Evolutionary conservation across 73 alveolate species (phyloP), one percentile per base, ranked within the genome.

Genomic region (Stentor roeselii): DNA sequence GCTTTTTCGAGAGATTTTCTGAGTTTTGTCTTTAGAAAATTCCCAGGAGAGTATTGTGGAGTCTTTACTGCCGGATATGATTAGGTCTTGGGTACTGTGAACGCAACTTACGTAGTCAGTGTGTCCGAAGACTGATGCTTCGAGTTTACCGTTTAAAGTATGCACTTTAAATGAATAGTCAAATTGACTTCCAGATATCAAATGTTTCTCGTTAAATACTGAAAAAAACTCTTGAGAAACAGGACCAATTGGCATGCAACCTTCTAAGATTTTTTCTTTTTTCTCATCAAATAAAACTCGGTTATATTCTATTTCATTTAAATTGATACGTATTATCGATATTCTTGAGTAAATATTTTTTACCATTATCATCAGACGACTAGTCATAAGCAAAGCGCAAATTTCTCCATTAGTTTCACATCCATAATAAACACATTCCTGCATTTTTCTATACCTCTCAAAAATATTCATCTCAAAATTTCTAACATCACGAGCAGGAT

Each of bases 21-120:
- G 27, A n/a, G 32, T 37, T n/a, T n/a, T 39, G 36, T 21, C 59
- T 76, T 61, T 6, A 35, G 84, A 39, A 36, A 37, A 21, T n/a
- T 34, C 14, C 59, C 84, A 76, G 30, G 74, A 37, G n/a, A 41
- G 11, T 21, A 76, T 34, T 1, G 84, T 21, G 21, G 84, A 14
- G 84, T 76, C 84, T 0, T n/a, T 76, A 2, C 84, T 41, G 30
- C 84, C 84, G 15, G 84, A 36, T 31, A 41, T n/a, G 14, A 76
- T 15, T 39, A 21, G 0, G 37, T 67, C n/a, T 36, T 27, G 34
- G 80, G 34, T 67, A 30, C 50, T 67, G 80, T 15, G 2, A 67
- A 67, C 37, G 34, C 80, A 30, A 27, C 42, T 1, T 67, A 67
- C 2, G 27, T 11, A 50, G 21, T 50, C 67, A 21, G 67, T 50